These are phyloP conservation scores for Pulveroboletus sp. DNA, from an alignment of 768 basidiomycete species.

Conservation along the genomic window DNA sequence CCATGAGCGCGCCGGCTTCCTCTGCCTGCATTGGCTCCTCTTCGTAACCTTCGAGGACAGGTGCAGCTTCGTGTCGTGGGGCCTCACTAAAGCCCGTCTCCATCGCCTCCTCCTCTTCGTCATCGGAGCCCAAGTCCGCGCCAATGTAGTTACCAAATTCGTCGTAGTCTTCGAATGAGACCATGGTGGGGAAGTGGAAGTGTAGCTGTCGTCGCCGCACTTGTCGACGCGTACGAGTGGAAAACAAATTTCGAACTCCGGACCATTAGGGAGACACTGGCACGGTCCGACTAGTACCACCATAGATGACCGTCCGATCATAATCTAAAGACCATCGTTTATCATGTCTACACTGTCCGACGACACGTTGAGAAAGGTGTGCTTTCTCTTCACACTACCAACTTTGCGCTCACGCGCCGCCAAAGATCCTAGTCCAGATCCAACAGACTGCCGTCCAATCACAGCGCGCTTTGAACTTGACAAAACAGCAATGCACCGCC, in stretches of 20 bases:
- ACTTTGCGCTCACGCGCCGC: constrained; percentile 16
- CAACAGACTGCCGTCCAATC: constrained; percentile 89
- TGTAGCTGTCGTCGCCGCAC: constrained; percentile 4
- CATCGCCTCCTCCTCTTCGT: constrained; percentile 53
- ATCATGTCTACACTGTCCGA: constrained; percentile 63
- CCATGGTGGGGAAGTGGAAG: constrained; percentile 36
- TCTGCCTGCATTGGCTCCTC: constrained; percentile 59
- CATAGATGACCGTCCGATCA: constrained; percentile 13
- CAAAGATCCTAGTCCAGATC: constrained; percentile 87
- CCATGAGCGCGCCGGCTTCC: constrained; percentile 73
- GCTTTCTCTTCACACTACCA: constrained; percentile 1
- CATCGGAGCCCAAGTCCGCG: constrained; percentile 87
- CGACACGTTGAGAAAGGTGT: constrained; percentile 79
- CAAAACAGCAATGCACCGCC: constrained; percentile 68
- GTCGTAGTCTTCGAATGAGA: constrained; percentile 75
- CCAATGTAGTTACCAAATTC: constrained; percentile 99
- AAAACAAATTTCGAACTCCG: constrained; percentile 36
- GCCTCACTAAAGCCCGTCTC: constrained; percentile 47
- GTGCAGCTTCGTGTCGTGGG: constrained; percentile 37
- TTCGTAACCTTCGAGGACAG: constrained; percentile 81
- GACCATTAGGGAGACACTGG: not conserved
- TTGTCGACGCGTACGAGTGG: constrained; percentile 21
- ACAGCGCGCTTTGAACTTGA: constrained; percentile 70
- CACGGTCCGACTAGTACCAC: too few relatives aligned
- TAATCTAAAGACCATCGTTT: constrained; percentile 3